Conservation (phyloP, 805 yeast species). For the Metschnikowia matae region DNA sequence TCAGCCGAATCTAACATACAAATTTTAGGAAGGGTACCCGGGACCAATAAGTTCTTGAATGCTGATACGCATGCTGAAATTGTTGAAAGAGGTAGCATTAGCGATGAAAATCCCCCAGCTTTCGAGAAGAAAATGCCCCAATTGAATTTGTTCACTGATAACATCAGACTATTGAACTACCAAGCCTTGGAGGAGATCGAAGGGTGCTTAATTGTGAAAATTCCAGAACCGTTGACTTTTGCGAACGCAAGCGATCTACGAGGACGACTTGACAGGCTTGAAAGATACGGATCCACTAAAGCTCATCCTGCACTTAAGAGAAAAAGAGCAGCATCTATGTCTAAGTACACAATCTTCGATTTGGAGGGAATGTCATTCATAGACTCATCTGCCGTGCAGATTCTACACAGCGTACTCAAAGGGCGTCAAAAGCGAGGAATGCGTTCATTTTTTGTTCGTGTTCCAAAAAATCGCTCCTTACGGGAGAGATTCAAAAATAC, state of each 20-base stretch:
- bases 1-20: constrained; percentile 82
- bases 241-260: constrained; percentile 39
- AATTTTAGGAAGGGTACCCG: constrained; percentile 59
- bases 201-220: constrained; percentile 40
- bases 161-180: constrained; percentile 33
- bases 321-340: constrained; percentile 34
- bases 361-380: constrained; percentile 39
- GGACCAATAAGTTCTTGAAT: constrained; percentile 38
- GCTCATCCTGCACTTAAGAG: constrained; percentile 42
- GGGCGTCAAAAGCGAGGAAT: constrained; percentile 31
- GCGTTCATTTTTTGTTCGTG: constrained; percentile 34
- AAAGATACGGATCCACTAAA: constrained; percentile 39
- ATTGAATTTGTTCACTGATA: constrained; percentile 31
- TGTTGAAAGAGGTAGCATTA: neutral
- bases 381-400: constrained; percentile 42
- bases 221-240: constrained; percentile 43
- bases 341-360: constrained; percentile 39
- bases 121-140: constrained; percentile 15
- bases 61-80: constrained; percentile 29
- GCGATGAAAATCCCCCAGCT: neutral
- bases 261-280: constrained; percentile 36
- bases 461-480: constrained; percentile 23
- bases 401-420: constrained; percentile 26
- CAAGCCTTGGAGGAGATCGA: constrained; percentile 40
- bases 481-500: constrained; percentile 27